phyloP scores from a whole-genome alignment of 148 eudicot genomes.

The Pouteria glomerata region DNA sequence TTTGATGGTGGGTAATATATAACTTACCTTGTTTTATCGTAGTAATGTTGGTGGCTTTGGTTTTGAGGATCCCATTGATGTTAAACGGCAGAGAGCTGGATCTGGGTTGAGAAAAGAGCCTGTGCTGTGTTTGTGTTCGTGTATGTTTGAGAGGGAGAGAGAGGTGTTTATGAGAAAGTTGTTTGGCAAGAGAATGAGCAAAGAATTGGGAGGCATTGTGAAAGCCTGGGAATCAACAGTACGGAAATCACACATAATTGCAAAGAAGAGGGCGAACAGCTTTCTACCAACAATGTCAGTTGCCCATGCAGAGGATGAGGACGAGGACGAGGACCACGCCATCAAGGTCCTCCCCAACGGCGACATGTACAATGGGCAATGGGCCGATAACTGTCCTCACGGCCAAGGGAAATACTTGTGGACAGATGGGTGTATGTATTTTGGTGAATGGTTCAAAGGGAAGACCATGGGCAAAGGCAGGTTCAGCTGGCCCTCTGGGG shows the following conservation, averaged over 20 bases:
- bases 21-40: slow-evolving; percentile 5
- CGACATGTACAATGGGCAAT: slow-evolving; percentile 16
- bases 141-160: slow-evolving; percentile 6
- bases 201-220: slow-evolving; percentile 33
- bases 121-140: too few relatives aligned
- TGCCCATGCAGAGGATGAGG: slow-evolving; percentile 13
- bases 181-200: slow-evolving; percentile 33
- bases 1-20: not conserved
- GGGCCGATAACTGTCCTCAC: slow-evolving; percentile 15
- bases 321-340: not conserved
- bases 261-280: slow-evolving; percentile 29
- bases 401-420: slow-evolving; percentile 25
- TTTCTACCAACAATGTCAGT: slow-evolving; percentile 15
- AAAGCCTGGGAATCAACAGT: slow-evolving; percentile 32
- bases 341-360: slow-evolving; percentile 13
- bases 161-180: slow-evolving; percentile 14
- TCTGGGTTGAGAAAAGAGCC: slow-evolving; percentile 17
- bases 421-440: slow-evolving; percentile 28
- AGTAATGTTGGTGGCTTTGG: slow-evolving; percentile 26
- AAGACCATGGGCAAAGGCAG: slow-evolving; percentile 23
- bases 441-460: slow-evolving; percentile 27
- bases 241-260: slow-evolving; percentile 34
- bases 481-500: slow-evolving; percentile 30
- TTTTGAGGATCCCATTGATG: slow-evolving; percentile 17
- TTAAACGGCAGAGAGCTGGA: slow-evolving; percentile 22